Evolutionary conservation across 306 rosid species (phyloP).

Genomic region (Acacia crassicarpa): DNA sequence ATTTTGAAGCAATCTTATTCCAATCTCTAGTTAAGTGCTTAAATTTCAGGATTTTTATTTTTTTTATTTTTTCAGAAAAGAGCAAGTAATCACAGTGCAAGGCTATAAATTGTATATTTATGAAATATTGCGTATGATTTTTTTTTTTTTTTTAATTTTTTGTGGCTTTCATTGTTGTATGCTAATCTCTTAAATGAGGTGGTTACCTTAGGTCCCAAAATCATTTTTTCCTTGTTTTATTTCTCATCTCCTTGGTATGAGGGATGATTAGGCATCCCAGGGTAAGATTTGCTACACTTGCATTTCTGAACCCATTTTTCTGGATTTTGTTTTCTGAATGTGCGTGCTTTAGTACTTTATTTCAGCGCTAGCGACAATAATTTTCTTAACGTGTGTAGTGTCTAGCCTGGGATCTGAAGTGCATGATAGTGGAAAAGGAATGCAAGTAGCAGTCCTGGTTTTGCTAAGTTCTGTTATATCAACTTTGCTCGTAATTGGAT

Average conservation of each 20-base stretch:
- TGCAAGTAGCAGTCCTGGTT: conserved; percentile 47
- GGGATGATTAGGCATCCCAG: neutral
- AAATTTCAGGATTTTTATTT: neutral
- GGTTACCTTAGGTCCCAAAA: neutral
- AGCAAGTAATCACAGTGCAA: neutral
- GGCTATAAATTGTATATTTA: neutral
- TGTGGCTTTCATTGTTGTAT: neutral
- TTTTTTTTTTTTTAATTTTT: neutral
- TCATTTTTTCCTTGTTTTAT: neutral
- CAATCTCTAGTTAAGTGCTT: neutral
- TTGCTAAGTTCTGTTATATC: conserved; percentile 44
- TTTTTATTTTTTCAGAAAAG: neutral
- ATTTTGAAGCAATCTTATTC: neutral
- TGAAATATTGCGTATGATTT: neutral
- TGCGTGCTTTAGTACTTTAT: neutral
- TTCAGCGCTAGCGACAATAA: neutral
- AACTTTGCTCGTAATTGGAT: conserved; percentile 38
- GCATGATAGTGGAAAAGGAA: conserved; percentile 36
- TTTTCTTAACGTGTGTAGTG: conserved; percentile 45
- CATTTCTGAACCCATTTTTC: conserved; percentile 16
- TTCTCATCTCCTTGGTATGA: neutral
- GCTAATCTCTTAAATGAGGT: neutral
- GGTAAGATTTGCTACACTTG: conserved; percentile 20
- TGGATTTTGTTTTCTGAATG: neutral
- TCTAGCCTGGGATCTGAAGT: conserved; percentile 33